Percentiles rank a stretch among this genome's conserved stretches.
phyloP scores from a whole-genome alignment of 805 yeast genomes.

The Priceomyces castillae region DNA sequence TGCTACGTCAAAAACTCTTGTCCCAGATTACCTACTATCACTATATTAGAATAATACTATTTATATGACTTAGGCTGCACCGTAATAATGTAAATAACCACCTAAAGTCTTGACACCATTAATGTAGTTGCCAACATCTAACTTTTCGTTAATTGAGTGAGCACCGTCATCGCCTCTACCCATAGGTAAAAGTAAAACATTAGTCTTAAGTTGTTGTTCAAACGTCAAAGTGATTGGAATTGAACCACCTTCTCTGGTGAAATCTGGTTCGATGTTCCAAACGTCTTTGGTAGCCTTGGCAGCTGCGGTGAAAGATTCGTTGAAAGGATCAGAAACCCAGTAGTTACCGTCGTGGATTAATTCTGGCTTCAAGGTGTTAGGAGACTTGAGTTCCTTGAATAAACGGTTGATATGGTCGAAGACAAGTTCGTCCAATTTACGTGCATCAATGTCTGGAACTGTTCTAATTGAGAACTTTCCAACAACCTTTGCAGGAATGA shows the following conservation, averaged over 20 bases:
- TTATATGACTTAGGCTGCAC: slow-evolving; percentile 14
- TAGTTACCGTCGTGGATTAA: slow-evolving; percentile 93
- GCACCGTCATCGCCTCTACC: slow-evolving; percentile 99
- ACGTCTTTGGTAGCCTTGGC: slow-evolving; percentile 90
- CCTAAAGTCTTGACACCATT: slow-evolving; percentile 92
- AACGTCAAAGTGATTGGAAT: slow-evolving; percentile 95
- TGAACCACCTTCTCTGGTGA: slow-evolving; percentile 98
- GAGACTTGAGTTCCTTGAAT: slow-evolving; percentile 69
- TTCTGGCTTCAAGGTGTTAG: slow-evolving; percentile 69
- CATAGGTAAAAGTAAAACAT: slow-evolving; percentile 89
- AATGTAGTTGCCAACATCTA: slow-evolving; percentile 83
- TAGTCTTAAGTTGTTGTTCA: slow-evolving; percentile 81
- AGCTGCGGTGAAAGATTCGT: slow-evolving; percentile 91
- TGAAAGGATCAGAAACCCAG: slow-evolving; percentile 94
- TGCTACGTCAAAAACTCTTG: background rate
- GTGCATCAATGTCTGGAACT: slow-evolving; percentile 88
- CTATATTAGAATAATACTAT: background rate
- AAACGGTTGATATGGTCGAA: slow-evolving; percentile 62
- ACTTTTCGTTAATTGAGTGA: slow-evolving; percentile 94
- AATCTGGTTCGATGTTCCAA: slow-evolving; percentile 93
- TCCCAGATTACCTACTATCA: no score
- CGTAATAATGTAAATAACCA: slow-evolving; percentile 89
- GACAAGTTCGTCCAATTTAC: slow-evolving; percentile 75
- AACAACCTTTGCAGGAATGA: slow-evolving; percentile 87
- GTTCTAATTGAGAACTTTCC: slow-evolving; percentile 98